A percentile compares a stretch with the other conserved stretches of the same genome.
These are phyloP conservation scores for Chaetomiaceae sp. DNA, from an alignment of 2,329 filamentous ascomycete species.

Conservation along the genomic window DNA sequence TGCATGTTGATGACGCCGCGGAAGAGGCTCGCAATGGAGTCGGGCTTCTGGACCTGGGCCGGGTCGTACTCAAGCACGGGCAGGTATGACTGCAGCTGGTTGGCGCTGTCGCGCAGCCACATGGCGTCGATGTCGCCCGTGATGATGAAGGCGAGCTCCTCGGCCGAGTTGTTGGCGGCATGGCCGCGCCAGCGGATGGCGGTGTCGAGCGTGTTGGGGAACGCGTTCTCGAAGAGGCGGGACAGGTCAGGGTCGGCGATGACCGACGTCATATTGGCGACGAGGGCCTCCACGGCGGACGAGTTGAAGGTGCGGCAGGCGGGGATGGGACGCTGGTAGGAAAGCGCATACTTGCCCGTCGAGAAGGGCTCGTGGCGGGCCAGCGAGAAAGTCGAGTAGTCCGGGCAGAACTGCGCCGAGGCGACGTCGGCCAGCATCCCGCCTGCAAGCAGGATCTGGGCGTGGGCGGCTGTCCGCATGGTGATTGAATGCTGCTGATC, in stretches of 20 bases:
- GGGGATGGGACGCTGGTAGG: conserved; percentile 70
- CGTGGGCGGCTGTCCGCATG: too few species aligned
- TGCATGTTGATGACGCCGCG: conserved; percentile 73
- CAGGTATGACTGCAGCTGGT: conserved; percentile 71
- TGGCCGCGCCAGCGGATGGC: conserved; percentile 63
- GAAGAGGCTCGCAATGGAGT: conserved; percentile 62
- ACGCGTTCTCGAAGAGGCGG: conserved; percentile 65
- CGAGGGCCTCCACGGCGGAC: conserved; percentile 67
- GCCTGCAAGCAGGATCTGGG: background rate
- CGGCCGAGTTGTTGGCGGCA: conserved; percentile 48
- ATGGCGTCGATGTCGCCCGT: conserved; percentile 47
- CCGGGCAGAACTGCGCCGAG: conserved; percentile 44
- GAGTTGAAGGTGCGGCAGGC: conserved; percentile 79
- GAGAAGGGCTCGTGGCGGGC: conserved; percentile 64
- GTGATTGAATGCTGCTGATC: too few species aligned
- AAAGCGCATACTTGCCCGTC: conserved; percentile 66
- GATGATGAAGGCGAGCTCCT: conserved; percentile 58
- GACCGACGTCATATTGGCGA: conserved; percentile 59
- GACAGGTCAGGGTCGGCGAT: conserved; percentile 72
- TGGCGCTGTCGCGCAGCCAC: conserved; percentile 39
- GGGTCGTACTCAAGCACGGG: conserved; percentile 45
- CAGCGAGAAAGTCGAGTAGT: conserved; percentile 57
- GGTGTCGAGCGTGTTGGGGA: conserved; percentile 70
- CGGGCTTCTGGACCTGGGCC: conserved; percentile 25
- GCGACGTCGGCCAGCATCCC: background rate